Conservation (phyloP, 768 basidiomycete species). For the Auriscalpium vulgare region DNA sequence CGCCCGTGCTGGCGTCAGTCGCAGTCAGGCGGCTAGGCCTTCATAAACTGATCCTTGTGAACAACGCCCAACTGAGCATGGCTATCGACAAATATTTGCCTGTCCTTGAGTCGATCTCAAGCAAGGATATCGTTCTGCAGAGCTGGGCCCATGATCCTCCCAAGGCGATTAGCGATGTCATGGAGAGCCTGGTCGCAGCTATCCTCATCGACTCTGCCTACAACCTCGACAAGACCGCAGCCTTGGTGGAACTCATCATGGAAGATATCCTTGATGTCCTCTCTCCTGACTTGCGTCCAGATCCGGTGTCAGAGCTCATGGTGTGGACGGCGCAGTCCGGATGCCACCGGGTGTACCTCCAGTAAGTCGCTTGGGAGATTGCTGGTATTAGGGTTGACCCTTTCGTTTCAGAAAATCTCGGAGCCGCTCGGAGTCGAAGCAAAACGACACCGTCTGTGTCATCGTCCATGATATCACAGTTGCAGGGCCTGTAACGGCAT, state of each 20-base stretch:
- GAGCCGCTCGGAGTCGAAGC: slow-evolving; percentile 34
- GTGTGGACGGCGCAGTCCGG: slow-evolving; percentile 55
- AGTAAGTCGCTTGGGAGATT: slow-evolving; percentile 25
- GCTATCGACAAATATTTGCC: slow-evolving; percentile 58
- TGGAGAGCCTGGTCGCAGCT: slow-evolving; percentile 81
- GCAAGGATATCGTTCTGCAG: slow-evolving; percentile 52
- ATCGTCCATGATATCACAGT: slow-evolving; percentile 50
- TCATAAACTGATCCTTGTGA: slow-evolving; percentile 64
- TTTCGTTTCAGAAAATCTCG: slow-evolving; percentile 30
- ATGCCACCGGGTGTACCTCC: slow-evolving; percentile 43
- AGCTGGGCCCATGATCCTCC: slow-evolving; percentile 84
- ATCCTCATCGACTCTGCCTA: slow-evolving; percentile 76
- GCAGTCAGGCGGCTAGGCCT: slow-evolving; percentile 57
- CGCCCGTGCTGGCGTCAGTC: slow-evolving; percentile 61
- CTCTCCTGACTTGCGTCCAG: slow-evolving; percentile 48
- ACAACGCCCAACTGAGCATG: slow-evolving; percentile 56
- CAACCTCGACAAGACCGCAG: slow-evolving; percentile 58
- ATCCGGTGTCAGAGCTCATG: slow-evolving; percentile 69
- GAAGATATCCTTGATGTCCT: slow-evolving; percentile 55
- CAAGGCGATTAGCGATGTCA: slow-evolving; percentile 75
- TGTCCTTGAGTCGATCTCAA: slow-evolving; percentile 45
- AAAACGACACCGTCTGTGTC: slow-evolving; percentile 47
- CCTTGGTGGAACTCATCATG: slow-evolving; percentile 57
- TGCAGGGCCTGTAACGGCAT: slow-evolving; percentile 52
- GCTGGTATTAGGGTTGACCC: too few species aligned